These are phyloP conservation scores for Blumeria graminis DNA, from an alignment of 2,329 filamentous ascomycete species.

Conservation along the genomic window DNA sequence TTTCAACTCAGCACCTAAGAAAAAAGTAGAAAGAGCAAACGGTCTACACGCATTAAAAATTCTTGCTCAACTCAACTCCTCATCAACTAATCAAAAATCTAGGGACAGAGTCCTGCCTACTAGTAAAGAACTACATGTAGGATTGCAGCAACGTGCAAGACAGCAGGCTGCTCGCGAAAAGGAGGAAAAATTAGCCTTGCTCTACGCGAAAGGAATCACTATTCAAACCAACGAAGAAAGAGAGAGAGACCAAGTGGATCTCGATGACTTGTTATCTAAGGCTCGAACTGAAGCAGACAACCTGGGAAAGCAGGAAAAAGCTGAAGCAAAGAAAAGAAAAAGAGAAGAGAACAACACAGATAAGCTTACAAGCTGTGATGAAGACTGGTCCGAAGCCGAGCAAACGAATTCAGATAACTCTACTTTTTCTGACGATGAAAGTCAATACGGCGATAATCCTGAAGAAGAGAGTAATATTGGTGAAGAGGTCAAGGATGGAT, in stretches of 20 bases:
- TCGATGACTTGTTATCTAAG: conserved; percentile 72
- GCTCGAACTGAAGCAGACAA: conserved; percentile 59
- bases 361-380: conserved; percentile 27
- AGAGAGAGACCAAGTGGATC: conserved; percentile 54
- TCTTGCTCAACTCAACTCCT: conserved; percentile 48
- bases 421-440: conserved; percentile 18
- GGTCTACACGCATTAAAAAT: conserved; percentile 45
- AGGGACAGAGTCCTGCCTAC: conserved; percentile 35
- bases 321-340: conserved; percentile 39
- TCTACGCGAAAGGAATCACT: conserved; percentile 57
- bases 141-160: conserved; percentile 46
- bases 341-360: conserved; percentile 21
- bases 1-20: conserved; percentile 43
- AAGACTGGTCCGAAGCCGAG: conserved; percentile 25
- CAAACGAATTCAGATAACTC: conserved; percentile 19
- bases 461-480: conserved; percentile 17
- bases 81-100: conserved; percentile 23
- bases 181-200: conserved; percentile 48
- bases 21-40: conserved; percentile 34
- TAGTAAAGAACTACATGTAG: conserved; percentile 40
- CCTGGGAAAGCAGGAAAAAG: conserved; percentile 55
- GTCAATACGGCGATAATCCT: conserved; percentile 15
- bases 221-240: conserved; percentile 73
- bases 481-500: conserved; percentile 19
- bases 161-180: conserved; percentile 60